These are phyloP conservation scores for Vitis amurensis DNA, from an alignment of 164 flowering plant species.

Conservation along the genomic window DNA sequence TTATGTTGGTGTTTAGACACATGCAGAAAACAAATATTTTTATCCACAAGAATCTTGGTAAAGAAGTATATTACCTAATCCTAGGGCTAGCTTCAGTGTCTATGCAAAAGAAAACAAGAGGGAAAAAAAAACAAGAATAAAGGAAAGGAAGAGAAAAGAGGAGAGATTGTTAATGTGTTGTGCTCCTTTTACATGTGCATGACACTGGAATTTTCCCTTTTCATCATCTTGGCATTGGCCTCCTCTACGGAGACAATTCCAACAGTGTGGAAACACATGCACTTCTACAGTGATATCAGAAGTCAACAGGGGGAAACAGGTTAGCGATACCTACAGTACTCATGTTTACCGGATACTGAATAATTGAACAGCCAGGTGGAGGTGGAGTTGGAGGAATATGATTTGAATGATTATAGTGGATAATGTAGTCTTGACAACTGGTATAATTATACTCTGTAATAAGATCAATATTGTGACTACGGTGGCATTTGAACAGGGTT, in stretches of 20 bases:
- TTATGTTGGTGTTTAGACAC: too few relatives aligned
- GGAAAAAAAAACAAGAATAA: too few relatives aligned
- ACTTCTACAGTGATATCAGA: neutral
- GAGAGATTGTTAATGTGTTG: too few relatives aligned
- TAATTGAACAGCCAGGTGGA: neutral
- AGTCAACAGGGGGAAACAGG: neutral
- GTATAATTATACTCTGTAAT: neutral
- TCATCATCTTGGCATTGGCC: conserved; percentile 6
- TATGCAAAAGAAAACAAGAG: too few relatives aligned
- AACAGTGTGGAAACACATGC: neutral
- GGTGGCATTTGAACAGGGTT: conserved; percentile 14
- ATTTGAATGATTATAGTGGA: too few relatives aligned
- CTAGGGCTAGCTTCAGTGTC: too few relatives aligned
- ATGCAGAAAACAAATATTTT: too few relatives aligned
- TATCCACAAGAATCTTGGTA: too few relatives aligned
- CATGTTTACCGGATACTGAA: conserved; percentile 1
- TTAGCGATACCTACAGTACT: neutral
- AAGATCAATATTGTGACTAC: neutral
- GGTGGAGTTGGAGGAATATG: neutral
- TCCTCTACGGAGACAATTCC: neutral
- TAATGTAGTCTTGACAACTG: too few relatives aligned
- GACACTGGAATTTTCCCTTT: neutral
- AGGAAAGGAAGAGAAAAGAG: too few relatives aligned
- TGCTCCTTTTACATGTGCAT: neutral
- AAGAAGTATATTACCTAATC: too few relatives aligned